A percentile compares a stretch with the other conserved stretches of the same genome.
Evolutionary conservation across 140 eudicot genomes (phyloP).

Genomic region (Cichorium intybus): DNA sequence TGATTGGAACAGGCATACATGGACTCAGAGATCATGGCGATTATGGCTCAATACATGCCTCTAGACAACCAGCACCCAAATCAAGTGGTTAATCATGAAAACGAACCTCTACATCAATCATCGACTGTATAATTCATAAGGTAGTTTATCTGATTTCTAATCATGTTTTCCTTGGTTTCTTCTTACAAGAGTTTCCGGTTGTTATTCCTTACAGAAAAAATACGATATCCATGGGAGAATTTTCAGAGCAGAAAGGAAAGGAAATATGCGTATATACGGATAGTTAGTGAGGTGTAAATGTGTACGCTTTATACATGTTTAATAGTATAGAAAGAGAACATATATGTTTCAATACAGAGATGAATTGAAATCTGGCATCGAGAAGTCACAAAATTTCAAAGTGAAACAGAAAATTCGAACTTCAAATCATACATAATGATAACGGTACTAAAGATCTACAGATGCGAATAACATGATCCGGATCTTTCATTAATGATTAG

Average conservation of each 20-base stretch:
- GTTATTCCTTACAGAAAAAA: background rate
- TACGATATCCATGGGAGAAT: background rate
- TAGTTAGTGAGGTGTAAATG: conserved; percentile 33
- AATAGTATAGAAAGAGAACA: conserved; percentile 5
- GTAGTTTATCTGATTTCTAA: background rate
- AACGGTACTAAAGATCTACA: background rate
- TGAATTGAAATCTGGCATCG: background rate
- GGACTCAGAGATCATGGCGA: conserved; percentile 96
- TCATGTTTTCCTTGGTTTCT: background rate
- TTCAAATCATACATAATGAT: background rate
- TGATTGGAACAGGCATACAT: conserved; percentile 61
- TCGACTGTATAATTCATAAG: conserved; percentile 41
- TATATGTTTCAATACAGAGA: background rate
- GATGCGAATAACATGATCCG: background rate
- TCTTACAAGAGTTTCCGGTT: conserved; percentile 1
- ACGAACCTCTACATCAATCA: conserved; percentile 53
- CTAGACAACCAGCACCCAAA: conserved; percentile 76
- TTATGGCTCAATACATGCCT: conserved; percentile 98
- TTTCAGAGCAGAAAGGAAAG: conserved; percentile 14
- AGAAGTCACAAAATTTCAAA: background rate
- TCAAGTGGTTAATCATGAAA: conserved; percentile 65
- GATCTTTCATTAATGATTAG: background rate
- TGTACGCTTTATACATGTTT: conserved; percentile 28
- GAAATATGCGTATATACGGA: conserved; percentile 16
- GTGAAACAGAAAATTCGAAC: background rate